Percentiles rank a stretch among this genome's conserved stretches.
These are phyloP conservation scores for Phytophthora hibernalis DNA, from an alignment of 352 stramenopile species.

Conservation along the genomic window DNA sequence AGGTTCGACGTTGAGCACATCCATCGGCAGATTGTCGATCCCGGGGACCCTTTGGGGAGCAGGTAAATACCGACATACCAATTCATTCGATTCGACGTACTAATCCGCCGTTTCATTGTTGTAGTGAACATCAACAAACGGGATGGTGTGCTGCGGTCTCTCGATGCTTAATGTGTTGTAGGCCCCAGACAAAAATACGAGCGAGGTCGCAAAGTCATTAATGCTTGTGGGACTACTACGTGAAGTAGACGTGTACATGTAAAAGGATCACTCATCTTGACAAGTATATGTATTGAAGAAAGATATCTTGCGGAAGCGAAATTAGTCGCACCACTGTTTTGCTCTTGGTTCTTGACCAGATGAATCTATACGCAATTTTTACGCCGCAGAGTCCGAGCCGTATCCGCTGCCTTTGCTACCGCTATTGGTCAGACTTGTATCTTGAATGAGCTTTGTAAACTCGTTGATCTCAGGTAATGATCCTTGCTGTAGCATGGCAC, in stretches of 20 bases:
- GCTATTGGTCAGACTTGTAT: slow-evolving; percentile 9
- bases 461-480: slow-evolving; percentile 73
- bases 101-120: not conserved
- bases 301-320: too few species aligned
- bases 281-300: too few species aligned
- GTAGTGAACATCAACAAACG: not conserved
- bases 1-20: slow-evolving; percentile 13
- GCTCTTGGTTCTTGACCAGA: too few species aligned
- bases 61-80: slow-evolving; percentile 5
- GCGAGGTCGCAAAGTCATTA: too few species aligned
- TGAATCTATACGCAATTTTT: too few species aligned
- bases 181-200: not conserved
- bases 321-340: too few species aligned
- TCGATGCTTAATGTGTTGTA: not conserved
- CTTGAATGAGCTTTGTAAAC: slow-evolving; percentile 62
- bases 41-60: slow-evolving; percentile 3
- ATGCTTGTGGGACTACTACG: too few species aligned
- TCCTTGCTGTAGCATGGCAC: slow-evolving; percentile 38
- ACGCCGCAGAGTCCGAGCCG: slow-evolving; percentile 26
- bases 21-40: slow-evolving; percentile 14
- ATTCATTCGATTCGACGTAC: not conserved
- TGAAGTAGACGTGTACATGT: too few species aligned
- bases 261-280: too few species aligned
- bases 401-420: slow-evolving; percentile 20
- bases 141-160: not conserved